Evolutionary conservation across 352 stramenopile species (phyloP), one percentile per base, ranked within the genome.

Genomic region (Blastocystis sp.): DNA sequence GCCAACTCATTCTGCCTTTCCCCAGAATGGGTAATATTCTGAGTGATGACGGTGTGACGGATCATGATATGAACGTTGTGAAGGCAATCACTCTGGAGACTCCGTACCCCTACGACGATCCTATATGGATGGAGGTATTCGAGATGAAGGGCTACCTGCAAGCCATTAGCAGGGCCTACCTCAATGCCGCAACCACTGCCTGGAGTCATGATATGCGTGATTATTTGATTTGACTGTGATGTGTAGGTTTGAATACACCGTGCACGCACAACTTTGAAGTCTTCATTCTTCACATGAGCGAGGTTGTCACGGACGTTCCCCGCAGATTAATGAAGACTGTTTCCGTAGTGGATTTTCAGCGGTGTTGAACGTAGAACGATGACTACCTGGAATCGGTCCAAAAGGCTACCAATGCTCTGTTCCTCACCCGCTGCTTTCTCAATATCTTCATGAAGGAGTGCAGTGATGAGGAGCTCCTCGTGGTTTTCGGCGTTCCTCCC

Each of bases 391-490:
- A 79, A 43, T 28, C 38, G 10, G 69, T 79, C 21, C 69, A 79
- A 21, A 79, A 79, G 45, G 69, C 69, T 38, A 79, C 69, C 7
- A 79, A 79, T 61, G 69, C 69, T 21, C 43, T 79, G 17, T 79
- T 79, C 63, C 69, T 79, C 34, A 62, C 69, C 17, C 69, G 69
- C n/a, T 79, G 69, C 40, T 79, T 79, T 24, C 69, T 79, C 19
- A 79, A 79, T 45, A 79, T 42, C 45, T 79, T 79, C 63, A 79
- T 79, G 69, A 79, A 79, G 43, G 69, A 79, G 43, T 45, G 28
- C 43, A 64, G 11, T 21, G 69, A 79, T 4, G 69, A 79, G 38
- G 69, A 79, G 43, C 38, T 79, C 11, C 43, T 79, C 42, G 45
- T 34, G n/a, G 28, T 79, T 10, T 79, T 79, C 54, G n/a, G 63